Evolutionary conservation across 768 basidiomycete species (phyloP), one percentile per base, ranked within the genome.

Genomic region (Trametes villosa): DNA sequence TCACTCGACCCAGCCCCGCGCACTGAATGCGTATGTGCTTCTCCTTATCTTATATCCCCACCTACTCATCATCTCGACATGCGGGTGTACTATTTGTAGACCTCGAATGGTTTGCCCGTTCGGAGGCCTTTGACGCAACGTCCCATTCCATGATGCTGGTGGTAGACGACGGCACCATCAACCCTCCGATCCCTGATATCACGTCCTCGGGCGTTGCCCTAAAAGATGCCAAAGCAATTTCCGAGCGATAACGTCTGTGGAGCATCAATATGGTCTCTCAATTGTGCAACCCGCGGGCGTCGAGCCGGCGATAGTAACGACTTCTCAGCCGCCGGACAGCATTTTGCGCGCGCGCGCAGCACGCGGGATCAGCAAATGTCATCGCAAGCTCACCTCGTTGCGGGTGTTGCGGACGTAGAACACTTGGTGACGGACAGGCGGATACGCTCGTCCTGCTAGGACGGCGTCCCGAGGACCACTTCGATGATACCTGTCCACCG

Each of bases 361-460:
- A n/a, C n/a, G n/a, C n/a, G 15, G 46, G n/a, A 12, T 33, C 31
- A 30, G 26, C 42, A 6, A 18, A 26, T 29, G 33, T n/a, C 33
- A 18, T 12, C 12, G 33, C 22, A 20, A 34, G 18, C 9, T 31
- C 38, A 45, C 34, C 40, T 27, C 30, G 40, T 11, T 24, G 54
- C 54, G 54, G 54, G 13, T 24, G 44, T 38, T 47, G 54, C 54
- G 54, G 54, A 38, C 20, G 54, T 56, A 56, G 54, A 56, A 56
- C 54, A 33, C 18, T 38, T 8, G 13, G 24, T 3, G 20, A 9
- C 22, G n/a, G 41, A 17, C n/a, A 15, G 20, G 30, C 29, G 20
- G n/a, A 24, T 52, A 26, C 36, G 15, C 34, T n/a, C n/a, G n/a
- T n/a, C 11, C 22, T 27, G n/a, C 26, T 52, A 15, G 18, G 17